Evolutionary conservation across 768 basidiomycete species (phyloP), one percentile per base, ranked within the genome.

Genomic region (Leucocoprinus leucothites): DNA sequence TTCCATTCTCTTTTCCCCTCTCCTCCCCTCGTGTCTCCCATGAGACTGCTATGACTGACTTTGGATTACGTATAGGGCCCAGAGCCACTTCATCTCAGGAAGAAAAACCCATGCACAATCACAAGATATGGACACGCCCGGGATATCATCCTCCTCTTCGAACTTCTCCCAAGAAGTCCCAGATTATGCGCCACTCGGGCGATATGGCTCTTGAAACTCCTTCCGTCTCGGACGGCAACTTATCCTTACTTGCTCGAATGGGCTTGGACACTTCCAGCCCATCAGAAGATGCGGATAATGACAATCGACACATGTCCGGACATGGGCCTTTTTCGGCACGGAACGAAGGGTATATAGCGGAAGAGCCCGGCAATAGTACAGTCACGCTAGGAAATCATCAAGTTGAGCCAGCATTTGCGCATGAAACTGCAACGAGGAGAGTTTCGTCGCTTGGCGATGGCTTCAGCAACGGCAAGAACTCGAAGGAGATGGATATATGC

Each of bases 81-180:
- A 62, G 60, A 11, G 7, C 18, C 14, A 5, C 31, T 5, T 31
- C 31, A 31, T 42, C 54, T 22, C 47, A 25, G 3, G 54, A 55
- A 18, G 11, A n/a, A 1, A 36, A n/a, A 18, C 14, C 47, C 22
- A 34, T 53, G 34, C 61, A 48, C 50, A 38, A 43, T 4, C 51
- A 66, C 56, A 59, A 58, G 40, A 26, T 53, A 4, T 65, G 65
- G 65, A 45, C 57, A 16, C 61, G 63, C 42, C 60, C 65, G n/a
- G 60, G 60, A 13, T 58, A 57, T 36, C 44, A 60, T 9, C 28
- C 47, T 8, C 21, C 40, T 19, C 28, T 24, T 6, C 42, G 16
- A n/a, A 14, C 45, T 22, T 26, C 18, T 18, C 46, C 46, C 25
- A 43, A 44, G 24, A 26, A 24, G 14, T 19, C 25, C 14, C n/a